Evolutionary conservation across 2,329 filamentous ascomycete genomes (phyloP).

Genomic region (Biscogniauxia marginata): DNA sequence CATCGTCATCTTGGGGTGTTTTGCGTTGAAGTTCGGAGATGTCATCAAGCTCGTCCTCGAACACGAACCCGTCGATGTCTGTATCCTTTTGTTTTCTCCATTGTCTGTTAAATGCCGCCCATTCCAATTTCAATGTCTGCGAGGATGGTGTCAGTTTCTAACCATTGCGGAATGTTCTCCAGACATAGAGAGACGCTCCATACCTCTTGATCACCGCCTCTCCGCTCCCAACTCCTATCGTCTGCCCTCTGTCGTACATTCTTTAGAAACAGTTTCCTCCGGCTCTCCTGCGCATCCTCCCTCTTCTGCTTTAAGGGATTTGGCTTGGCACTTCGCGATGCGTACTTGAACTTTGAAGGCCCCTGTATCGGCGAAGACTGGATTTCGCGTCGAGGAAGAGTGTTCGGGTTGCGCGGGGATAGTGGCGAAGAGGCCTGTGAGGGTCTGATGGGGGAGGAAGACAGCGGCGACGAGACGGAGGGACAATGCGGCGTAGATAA

Average conservation of each 20-base stretch:
- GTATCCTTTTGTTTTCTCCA: constrained; percentile 38
- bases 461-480: constrained; percentile 53
- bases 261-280: constrained; percentile 68
- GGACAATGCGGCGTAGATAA: constrained; percentile 45
- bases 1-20: constrained; percentile 29
- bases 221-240: constrained; percentile 57
- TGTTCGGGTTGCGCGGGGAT: constrained; percentile 43
- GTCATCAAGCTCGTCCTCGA: constrained; percentile 53
- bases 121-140: constrained; percentile 43
- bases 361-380: constrained; percentile 37
- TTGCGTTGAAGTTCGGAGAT: constrained; percentile 38
- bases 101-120: constrained; percentile 39
- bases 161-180: background rate
- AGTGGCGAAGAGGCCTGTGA: constrained; percentile 45
- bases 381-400: constrained; percentile 39
- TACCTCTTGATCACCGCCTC: constrained; percentile 63
- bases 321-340: constrained; percentile 55
- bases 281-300: constrained; percentile 61
- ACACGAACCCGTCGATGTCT: constrained; percentile 41
- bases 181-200: constrained; percentile 7
- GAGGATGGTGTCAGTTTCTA: background rate
- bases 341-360: constrained; percentile 42
- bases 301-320: constrained; percentile 62
- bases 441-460: constrained; percentile 58
- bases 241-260: constrained; percentile 61